Conservation (phyloP, 2,329 filamentous ascomycete species). For the Metarhizium robertsii region DNA sequence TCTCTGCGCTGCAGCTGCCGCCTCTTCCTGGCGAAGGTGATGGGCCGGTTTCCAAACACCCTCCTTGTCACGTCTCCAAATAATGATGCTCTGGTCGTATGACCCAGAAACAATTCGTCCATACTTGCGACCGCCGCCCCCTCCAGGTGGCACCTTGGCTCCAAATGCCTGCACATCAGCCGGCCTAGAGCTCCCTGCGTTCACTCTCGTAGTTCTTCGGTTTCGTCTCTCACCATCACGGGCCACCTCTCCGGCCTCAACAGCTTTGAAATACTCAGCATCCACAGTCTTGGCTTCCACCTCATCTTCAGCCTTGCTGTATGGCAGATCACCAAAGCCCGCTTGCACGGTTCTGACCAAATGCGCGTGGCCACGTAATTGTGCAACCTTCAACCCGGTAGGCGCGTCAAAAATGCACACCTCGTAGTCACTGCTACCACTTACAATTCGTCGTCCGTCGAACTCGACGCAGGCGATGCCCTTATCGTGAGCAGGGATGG, state of each 20-base stretch:
- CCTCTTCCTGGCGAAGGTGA: conserved; percentile 65
- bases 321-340: conserved; percentile 81
- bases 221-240: conserved; percentile 22
- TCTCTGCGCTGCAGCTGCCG: conserved; percentile 40
- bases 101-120: conserved; percentile 94
- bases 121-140: conserved; percentile 81
- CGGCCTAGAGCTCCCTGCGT: conserved; percentile 66
- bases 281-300: conserved; percentile 67
- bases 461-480: conserved; percentile 98
- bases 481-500: conserved; percentile 80
- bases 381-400: conserved; percentile 82
- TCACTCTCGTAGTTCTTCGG: conserved; percentile 36
- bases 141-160: conserved; percentile 81
- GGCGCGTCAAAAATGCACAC: conserved; percentile 89
- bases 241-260: conserved; percentile 40
- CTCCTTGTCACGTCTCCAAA: conserved; percentile 82
- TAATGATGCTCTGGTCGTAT: conserved; percentile 91
- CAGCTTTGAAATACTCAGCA: conserved; percentile 56
- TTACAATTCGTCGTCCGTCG: conserved; percentile 86
- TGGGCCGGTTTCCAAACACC: conserved; percentile 78
- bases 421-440: conserved; percentile 90
- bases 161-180: conserved; percentile 72
- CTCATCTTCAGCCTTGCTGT: conserved; percentile 65
- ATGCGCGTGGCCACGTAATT: conserved; percentile 69
- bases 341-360: conserved; percentile 93